These are phyloP conservation scores for Cinnamomum micranthum DNA, from an alignment of 164 flowering plant species.

Conservation along the genomic window DNA sequence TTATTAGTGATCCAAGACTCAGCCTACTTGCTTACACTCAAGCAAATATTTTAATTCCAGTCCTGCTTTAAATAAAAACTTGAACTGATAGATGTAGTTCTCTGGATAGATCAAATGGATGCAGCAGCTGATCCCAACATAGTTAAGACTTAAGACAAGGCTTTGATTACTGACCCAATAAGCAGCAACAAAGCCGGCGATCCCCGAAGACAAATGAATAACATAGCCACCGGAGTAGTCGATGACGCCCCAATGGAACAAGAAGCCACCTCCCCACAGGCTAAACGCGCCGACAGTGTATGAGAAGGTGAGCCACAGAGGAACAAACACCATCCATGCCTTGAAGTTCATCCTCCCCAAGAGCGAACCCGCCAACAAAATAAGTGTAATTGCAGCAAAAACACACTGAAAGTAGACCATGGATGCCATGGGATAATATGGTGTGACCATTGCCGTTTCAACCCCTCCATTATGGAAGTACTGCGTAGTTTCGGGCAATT, in stretches of 20 bases:
- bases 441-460: slow-evolving; percentile 16
- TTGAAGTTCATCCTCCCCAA: slow-evolving; percentile 17
- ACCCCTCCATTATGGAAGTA: slow-evolving; percentile 12
- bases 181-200: slow-evolving; percentile 18
- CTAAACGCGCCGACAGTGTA: slow-evolving; percentile 19
- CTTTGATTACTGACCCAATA: slow-evolving; percentile 14
- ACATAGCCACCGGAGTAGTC: slow-evolving; percentile 21
- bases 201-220: slow-evolving; percentile 20
- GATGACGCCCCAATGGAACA: slow-evolving; percentile 23
- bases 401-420: slow-evolving; percentile 23
- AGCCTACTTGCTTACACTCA: no score
- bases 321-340: slow-evolving; percentile 24
- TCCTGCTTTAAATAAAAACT: no score
- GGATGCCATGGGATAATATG: slow-evolving; percentile 20
- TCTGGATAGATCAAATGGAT: no score
- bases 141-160: no score
- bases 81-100: no score
- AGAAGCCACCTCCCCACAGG: slow-evolving; percentile 20
- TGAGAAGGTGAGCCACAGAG: slow-evolving; percentile 23
- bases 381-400: slow-evolving; percentile 16
- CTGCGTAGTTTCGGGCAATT: slow-evolving; percentile 13
- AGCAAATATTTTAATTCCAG: no score
- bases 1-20: no score
- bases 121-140: no score
- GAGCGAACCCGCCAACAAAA: slow-evolving; percentile 17